Base-by-base conservation (phyloP, 2,329 filamentous ascomycete species). In the Fusarium sp. region DNA sequence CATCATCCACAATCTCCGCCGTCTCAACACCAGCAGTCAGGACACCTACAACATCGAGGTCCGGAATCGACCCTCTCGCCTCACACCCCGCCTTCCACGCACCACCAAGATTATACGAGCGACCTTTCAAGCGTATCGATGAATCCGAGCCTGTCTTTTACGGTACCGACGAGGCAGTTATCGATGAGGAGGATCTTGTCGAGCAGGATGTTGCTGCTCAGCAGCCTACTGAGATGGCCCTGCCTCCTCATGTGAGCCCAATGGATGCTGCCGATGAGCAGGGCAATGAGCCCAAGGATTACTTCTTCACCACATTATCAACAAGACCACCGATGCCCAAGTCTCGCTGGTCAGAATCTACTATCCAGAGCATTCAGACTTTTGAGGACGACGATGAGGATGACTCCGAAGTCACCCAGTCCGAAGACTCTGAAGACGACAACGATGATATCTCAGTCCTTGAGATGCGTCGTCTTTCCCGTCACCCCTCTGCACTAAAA, bases 271-370 rank as follows among this genome's bases (percentile, higher is more conserved):
- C 67, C 49, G 66, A 70, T 48, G 62, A 74, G 45, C 70, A 75
- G 41, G 32, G 56, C 40, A 69, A 74, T 8, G 74, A 78, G 27
- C 68, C 77, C 10, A 69, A 69, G 25, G 80, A 80, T 41, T 81
- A 80, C 72, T 82, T 80, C 71, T 72, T 75, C 61, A 61, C 75
- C 65, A 72, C 75, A 32, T 63, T 78, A 41, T 56, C 74, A 44
- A 70, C 72, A 62, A 74, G 77, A 20, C 78, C 80, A 22, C 66
- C 74, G 6, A 62, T 81, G 67, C 78, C 77, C 4, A 75, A 78
- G 53, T 83, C 81, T 22, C 79, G 78, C 59, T 83, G 82, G 82
- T 83, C 82, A 41, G 81, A 82, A 56, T 83, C 82, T 10, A 83
- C 82, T 30, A 78, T 82, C 58, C 75, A 80, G 65, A 74, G 70